Conservation (phyloP, 2,329 filamentous ascomycete genomes). For the Shiraia bambusicola region DNA sequence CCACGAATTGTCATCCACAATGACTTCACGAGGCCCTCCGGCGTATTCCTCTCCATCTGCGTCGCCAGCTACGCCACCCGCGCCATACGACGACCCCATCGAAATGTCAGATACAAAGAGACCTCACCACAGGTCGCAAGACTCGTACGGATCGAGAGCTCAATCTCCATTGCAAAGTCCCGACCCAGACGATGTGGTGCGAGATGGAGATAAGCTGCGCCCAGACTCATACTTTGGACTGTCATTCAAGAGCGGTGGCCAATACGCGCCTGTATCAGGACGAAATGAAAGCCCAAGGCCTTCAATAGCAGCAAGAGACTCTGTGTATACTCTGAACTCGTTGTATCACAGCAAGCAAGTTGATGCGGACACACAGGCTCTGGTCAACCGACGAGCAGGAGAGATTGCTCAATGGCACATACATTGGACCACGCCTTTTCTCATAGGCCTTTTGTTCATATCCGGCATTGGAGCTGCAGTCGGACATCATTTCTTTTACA, state of each 20-base stretch:
- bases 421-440: conserved; percentile 38
- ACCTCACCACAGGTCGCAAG: conserved; percentile 9
- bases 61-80: conserved; percentile 26
- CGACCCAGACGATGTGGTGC: conserved; percentile 9
- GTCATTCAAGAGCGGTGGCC: conserved; percentile 7
- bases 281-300: conserved; percentile 15
- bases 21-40: conserved; percentile 25
- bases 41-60: conserved; percentile 23
- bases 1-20: conserved; percentile 9
- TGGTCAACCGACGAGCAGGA: conserved; percentile 36
- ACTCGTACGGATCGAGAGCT: conserved; percentile 13
- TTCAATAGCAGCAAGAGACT: conserved; percentile 22
- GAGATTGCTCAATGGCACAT: conserved; percentile 41
- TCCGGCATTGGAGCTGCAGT: conserved; percentile 35
- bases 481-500: conserved; percentile 41
- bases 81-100: conserved; percentile 34
- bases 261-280: conserved; percentile 24
- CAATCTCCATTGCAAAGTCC: conserved; percentile 8
- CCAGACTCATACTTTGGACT: conserved; percentile 20
- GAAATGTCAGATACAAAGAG: conserved; percentile 28
- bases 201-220: conserved; percentile 11
- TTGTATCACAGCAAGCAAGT: conserved; percentile 28
- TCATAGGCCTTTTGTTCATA: conserved; percentile 33
- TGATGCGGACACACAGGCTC: conserved; percentile 36
- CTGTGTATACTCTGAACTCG: conserved; percentile 25